Percentiles rank a stretch among this genome's conserved stretches.
phyloP scores from a whole-genome alignment of 2,329 filamentous ascomycete genomes.

The Xenosphaeropsis pyriputrescens region DNA sequence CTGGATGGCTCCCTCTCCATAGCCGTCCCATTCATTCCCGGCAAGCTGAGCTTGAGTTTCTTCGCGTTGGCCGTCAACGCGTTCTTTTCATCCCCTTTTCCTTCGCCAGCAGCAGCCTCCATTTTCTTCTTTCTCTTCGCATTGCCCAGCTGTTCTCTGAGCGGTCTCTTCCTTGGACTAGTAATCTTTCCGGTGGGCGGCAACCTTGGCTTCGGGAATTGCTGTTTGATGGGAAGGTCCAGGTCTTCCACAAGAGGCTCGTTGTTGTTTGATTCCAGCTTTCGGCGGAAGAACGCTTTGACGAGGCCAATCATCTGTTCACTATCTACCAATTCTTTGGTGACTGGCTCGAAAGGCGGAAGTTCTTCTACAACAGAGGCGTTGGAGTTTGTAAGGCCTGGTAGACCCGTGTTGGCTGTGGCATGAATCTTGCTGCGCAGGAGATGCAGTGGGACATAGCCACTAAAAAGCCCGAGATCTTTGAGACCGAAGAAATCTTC shows the following conservation, averaged over 20 bases:
- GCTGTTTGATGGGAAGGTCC: constrained; percentile 84
- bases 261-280: constrained; percentile 71
- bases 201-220: constrained; percentile 40
- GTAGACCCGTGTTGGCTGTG: constrained; percentile 64
- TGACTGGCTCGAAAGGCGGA: constrained; percentile 61
- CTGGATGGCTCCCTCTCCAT: constrained; percentile 46
- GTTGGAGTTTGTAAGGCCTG: constrained; percentile 41
- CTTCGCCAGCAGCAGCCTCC: constrained; percentile 26
- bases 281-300: constrained; percentile 81
- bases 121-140: constrained; percentile 81
- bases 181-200: constrained; percentile 74
- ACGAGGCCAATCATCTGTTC: constrained; percentile 64
- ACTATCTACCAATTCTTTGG: constrained; percentile 57
- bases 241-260: constrained; percentile 85
- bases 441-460: constrained; percentile 89
- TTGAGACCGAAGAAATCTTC: constrained; percentile 99
- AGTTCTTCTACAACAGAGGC: constrained; percentile 45
- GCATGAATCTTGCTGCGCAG: constrained; percentile 82
- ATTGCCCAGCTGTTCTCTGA: constrained; percentile 68
- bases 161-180: constrained; percentile 67
- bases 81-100: constrained; percentile 22
- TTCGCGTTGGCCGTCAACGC: constrained; percentile 30
- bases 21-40: constrained; percentile 16
- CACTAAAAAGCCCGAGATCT: constrained; percentile 79
- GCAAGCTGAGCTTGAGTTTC: constrained; percentile 28